Conservation (phyloP, 1,284 basidiomycete genomes). For the Grifola frondosa region DNA sequence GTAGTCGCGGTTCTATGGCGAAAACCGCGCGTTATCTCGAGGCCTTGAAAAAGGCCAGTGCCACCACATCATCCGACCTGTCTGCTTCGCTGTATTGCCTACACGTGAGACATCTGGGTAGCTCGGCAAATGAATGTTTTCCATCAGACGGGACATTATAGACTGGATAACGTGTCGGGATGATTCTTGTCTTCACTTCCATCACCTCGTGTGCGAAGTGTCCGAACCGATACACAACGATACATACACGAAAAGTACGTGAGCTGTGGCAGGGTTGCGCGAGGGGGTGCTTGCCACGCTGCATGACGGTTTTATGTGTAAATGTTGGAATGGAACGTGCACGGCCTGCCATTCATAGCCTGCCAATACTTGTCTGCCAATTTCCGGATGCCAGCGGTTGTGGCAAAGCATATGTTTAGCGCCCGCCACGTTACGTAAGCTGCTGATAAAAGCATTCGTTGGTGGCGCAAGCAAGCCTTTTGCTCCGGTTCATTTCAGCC, state of each 20-base stretch:
- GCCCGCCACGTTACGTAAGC: conserved; percentile 22
- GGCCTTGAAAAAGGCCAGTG: conserved; percentile 9
- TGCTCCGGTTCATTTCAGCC: conserved; percentile 27
- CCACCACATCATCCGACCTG: conserved; percentile 3
- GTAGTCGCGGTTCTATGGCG: conserved; percentile 16
- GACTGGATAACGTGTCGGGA: conserved; percentile 9
- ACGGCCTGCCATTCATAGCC: conserved; percentile 16
- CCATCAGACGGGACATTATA: conserved; percentile 20
- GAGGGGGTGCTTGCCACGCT: not conserved
- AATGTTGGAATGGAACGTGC: no score
- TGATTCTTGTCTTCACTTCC: conserved; percentile 22
- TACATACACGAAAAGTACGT: conserved; percentile 6
- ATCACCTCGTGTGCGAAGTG: conserved; percentile 28
- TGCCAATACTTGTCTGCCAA: no score
- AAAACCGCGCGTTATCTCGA: conserved; percentile 25
- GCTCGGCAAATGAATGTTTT: conserved; percentile 18
- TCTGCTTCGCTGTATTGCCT: conserved; percentile 17
- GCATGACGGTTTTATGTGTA: conserved; percentile 9
- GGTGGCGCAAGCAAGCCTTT: conserved; percentile 21
- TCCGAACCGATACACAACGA: conserved; percentile 17
- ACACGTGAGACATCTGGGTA: conserved; percentile 12
- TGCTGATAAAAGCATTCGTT: conserved; percentile 18
- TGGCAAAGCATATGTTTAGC: no score
- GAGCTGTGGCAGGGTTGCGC: conserved; percentile 11
- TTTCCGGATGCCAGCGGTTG: no score